Conservation (phyloP, 306 rosid genomes). For the Datisca glomerata region DNA sequence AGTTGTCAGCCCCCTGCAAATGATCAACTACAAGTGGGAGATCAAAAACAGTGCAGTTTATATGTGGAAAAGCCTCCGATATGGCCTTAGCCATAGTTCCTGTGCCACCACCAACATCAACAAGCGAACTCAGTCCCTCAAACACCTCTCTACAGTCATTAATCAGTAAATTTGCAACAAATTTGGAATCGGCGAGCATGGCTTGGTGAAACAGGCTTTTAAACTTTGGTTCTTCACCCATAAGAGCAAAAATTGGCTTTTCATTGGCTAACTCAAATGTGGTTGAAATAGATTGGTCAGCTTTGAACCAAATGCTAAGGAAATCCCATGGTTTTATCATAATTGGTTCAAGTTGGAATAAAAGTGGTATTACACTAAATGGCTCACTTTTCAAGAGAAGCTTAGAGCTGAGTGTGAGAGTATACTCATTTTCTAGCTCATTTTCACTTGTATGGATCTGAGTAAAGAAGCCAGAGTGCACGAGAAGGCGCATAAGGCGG, state of each 20-base stretch:
- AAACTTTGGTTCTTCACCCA: slow-evolving; percentile 1
- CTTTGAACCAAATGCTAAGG: not conserved
- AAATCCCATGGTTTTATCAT: slow-evolving; percentile 5
- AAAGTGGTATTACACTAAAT: slow-evolving; percentile 8
- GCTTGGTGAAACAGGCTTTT: slow-evolving; percentile 11
- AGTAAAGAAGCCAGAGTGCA: slow-evolving; percentile 30
- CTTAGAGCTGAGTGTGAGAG: slow-evolving; percentile 19
- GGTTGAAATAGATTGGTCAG: not conserved
- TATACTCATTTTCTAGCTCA: slow-evolving; percentile 15
- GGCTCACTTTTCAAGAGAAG: slow-evolving; percentile 27
- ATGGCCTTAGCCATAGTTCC: slow-evolving; percentile 27
- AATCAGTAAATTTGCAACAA: slow-evolving; percentile 1
- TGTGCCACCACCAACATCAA: slow-evolving; percentile 34
- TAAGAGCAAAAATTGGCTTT: slow-evolving; percentile 13
- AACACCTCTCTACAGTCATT: slow-evolving; percentile 18
- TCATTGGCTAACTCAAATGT: slow-evolving; percentile 7
- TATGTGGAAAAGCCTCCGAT: slow-evolving; percentile 17
- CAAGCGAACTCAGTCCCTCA: slow-evolving; percentile 22
- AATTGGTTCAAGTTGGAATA: slow-evolving; percentile 12
- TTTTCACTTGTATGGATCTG: not conserved
- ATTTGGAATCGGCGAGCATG: slow-evolving; percentile 19
- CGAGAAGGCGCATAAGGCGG: slow-evolving; percentile 31
- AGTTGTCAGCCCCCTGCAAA: slow-evolving; percentile 8
- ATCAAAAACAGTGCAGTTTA: slow-evolving; percentile 24
- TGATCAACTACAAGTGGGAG: slow-evolving; percentile 20